Percentiles rank a stretch among this genome's conserved stretches.
Evolutionary conservation across 768 basidiomycete species (phyloP).

Genomic region (Pisolithus albus): DNA sequence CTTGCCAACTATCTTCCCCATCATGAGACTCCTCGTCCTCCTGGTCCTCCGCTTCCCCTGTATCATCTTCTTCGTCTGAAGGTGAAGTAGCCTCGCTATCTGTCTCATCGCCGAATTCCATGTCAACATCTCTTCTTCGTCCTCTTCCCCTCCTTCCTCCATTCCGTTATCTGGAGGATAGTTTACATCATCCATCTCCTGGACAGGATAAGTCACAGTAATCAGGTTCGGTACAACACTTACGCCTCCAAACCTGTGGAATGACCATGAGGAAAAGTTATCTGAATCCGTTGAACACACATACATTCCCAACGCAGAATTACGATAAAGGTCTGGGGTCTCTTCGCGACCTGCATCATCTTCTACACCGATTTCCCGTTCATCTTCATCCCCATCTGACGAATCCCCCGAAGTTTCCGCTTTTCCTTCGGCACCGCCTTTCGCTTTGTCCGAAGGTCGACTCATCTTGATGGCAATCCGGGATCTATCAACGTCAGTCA

Average conservation of each 20-base stretch:
- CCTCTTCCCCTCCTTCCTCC: constrained; percentile 75
- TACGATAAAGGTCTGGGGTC: constrained; percentile 91
- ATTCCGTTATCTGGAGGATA: constrained; percentile 66
- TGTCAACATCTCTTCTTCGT: constrained; percentile 71
- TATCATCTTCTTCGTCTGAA: constrained; percentile 63
- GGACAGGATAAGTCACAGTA: constrained; percentile 12
- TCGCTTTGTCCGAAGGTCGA: constrained; percentile 58
- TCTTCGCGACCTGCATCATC: constrained; percentile 60
- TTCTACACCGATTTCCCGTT: constrained; percentile 54
- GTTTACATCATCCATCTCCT: constrained; percentile 85
- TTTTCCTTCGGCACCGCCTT: constrained; percentile 46
- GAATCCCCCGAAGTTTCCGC: constrained; percentile 35
- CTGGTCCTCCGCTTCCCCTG: constrained; percentile 56
- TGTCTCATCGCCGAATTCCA: constrained; percentile 81
- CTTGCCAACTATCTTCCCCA: constrained; percentile 53
- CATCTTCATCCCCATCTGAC: constrained; percentile 42
- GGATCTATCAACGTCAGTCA: constrained; percentile 45
- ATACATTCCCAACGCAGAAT: constrained; percentile 92
- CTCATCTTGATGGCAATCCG: constrained; percentile 99
- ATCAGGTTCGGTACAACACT: constrained; percentile 26
- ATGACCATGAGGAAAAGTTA: neutral
- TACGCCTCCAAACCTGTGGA: constrained; percentile 66
- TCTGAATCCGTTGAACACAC: constrained; percentile 18
- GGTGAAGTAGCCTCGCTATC: constrained; percentile 78
- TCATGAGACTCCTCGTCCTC: constrained; percentile 40